Evolutionary conservation across 768 basidiomycete genomes (phyloP).

Genomic region (Udeniomyces megalosporus): DNA sequence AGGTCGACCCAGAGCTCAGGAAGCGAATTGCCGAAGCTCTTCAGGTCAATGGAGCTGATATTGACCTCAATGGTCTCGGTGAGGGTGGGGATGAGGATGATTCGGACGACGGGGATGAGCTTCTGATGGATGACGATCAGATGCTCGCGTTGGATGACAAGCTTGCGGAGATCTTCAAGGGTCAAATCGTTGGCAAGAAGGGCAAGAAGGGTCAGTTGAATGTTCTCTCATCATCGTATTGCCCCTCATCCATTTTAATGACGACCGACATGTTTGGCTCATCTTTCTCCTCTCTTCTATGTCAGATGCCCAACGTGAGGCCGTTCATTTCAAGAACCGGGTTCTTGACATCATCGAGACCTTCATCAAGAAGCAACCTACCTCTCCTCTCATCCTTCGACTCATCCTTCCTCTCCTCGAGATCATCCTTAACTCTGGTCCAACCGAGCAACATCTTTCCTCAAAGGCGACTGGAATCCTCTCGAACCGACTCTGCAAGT

Average conservation of each 20-base stretch:
- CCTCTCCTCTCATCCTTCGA: slow-evolving; percentile 50
- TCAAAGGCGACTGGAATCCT: slow-evolving; percentile 75
- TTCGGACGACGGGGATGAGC: slow-evolving; percentile 26
- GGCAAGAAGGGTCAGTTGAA: slow-evolving; percentile 44
- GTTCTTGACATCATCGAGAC: slow-evolving; percentile 87
- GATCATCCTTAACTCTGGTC: slow-evolving; percentile 46
- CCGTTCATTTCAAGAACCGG: slow-evolving; percentile 89
- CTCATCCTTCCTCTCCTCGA: slow-evolving; percentile 63
- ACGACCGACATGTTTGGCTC: background rate
- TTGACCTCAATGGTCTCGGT: slow-evolving; percentile 23
- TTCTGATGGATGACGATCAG: slow-evolving; percentile 80
- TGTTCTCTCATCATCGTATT: background rate
- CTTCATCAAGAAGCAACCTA: slow-evolving; percentile 58
- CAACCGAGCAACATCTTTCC: slow-evolving; percentile 72
- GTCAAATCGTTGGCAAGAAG: slow-evolving; percentile 46
- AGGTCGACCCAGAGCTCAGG: slow-evolving; percentile 42
- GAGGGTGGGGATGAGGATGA: slow-evolving; percentile 39
- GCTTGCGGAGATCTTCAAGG: slow-evolving; percentile 69
- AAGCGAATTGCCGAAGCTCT: slow-evolving; percentile 40
- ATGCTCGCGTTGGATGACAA: slow-evolving; percentile 95
- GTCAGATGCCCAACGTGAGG: slow-evolving; percentile 58
- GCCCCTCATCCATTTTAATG: background rate
- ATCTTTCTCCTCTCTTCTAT: background rate
- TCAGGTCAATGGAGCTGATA: slow-evolving; percentile 28
- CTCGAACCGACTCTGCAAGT: slow-evolving; percentile 52